These are phyloP conservation scores for Phlebopus sp. DNA, from an alignment of 1,284 basidiomycete species.

Conservation along the genomic window DNA sequence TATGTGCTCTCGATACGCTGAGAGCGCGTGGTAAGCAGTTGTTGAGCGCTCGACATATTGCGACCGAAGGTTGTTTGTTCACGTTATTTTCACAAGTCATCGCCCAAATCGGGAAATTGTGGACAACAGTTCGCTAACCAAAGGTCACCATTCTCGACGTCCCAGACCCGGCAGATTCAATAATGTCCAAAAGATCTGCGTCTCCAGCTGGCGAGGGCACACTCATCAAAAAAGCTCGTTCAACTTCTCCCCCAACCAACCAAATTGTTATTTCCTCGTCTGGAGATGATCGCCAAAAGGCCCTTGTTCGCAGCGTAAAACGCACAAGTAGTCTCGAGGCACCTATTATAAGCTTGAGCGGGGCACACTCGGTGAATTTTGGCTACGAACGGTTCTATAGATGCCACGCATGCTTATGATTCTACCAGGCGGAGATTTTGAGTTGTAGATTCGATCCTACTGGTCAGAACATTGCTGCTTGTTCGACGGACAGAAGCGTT, in stretches of 20 bases:
- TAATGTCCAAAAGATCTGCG: constrained; percentile 66
- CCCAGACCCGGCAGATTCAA: not conserved
- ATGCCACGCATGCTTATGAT: constrained; percentile 6
- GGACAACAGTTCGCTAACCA: no score
- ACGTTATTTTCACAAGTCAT: no score
- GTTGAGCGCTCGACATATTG: no score
- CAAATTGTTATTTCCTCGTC: constrained; percentile 75
- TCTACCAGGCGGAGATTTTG: constrained; percentile 64
- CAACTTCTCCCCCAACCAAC: constrained; percentile 56
- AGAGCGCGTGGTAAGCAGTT: no score
- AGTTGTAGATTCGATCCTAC: constrained; percentile 80
- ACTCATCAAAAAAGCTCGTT: constrained; percentile 64
- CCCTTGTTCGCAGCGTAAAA: constrained; percentile 72
- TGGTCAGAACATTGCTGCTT: constrained; percentile 80
- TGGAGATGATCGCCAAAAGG: constrained; percentile 68
- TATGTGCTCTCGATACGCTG: no score
- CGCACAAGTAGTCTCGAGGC: constrained; percentile 77
- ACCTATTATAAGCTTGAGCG: constrained; percentile 75
- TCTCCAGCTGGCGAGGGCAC: constrained; percentile 53
- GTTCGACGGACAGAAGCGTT: constrained; percentile 75
- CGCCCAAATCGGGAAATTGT: no score
- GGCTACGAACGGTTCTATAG: not conserved
- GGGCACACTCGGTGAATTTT: constrained; percentile 64
- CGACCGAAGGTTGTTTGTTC: no score
- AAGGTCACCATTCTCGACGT: no score